Conservation (phyloP, 148 eudicot species). For the Simmondsia chinensis region DNA sequence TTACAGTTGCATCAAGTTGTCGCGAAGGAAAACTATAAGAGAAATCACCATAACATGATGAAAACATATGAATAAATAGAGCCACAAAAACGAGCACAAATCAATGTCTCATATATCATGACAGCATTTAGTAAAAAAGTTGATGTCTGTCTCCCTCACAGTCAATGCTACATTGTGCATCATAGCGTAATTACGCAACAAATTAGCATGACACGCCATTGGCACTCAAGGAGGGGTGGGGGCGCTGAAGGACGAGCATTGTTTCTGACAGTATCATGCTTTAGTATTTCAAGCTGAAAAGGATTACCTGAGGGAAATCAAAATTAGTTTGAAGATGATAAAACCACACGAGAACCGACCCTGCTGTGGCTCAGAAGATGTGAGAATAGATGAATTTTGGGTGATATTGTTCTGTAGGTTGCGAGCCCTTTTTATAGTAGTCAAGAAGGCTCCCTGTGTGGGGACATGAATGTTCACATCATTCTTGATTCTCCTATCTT, state of each 20-base stretch:
- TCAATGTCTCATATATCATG: no score
- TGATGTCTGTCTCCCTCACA: no score
- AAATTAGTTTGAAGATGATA: not conserved
- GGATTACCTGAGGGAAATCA: slow-evolving; percentile 1
- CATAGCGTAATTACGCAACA: no score
- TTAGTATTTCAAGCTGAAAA: not conserved
- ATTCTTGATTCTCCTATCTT: slow-evolving; percentile 5
- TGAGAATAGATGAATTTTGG: slow-evolving; percentile 19
- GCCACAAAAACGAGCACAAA: no score
- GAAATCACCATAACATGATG: no score
- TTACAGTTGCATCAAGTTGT: no score
- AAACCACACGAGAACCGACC: not conserved
- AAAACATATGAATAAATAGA: no score
- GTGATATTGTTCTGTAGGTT: slow-evolving; percentile 10
- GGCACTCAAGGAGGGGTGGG: not conserved
- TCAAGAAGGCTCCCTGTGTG: slow-evolving; percentile 12
- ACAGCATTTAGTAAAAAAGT: no score
- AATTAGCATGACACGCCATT: no score
- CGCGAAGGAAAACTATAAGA: no score
- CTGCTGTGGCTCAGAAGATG: not conserved
- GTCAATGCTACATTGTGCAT: no score
- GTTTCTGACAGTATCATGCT: not conserved
- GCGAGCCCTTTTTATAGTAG: slow-evolving; percentile 25
- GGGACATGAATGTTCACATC: slow-evolving; percentile 20
- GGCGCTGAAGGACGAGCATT: not conserved